These are phyloP conservation scores for Aquanectria penicillioides DNA, from an alignment of 2,329 filamentous ascomycete genomes.

Conservation along the genomic window DNA sequence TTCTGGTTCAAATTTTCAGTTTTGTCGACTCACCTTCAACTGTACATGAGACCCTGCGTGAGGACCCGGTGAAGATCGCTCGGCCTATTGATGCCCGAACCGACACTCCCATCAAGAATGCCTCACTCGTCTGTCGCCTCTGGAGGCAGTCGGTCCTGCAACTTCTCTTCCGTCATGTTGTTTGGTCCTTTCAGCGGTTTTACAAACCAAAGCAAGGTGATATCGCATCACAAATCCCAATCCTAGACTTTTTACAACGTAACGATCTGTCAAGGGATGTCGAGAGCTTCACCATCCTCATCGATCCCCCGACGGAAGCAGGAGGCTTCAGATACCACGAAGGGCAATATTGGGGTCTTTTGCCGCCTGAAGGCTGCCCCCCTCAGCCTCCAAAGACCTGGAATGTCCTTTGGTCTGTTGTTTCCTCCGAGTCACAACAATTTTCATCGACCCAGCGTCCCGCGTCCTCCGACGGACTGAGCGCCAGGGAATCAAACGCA, in stretches of 20 bases:
- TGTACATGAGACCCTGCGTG: constrained; percentile 58
- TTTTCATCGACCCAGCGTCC: background rate
- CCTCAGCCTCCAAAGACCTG: constrained; percentile 30
- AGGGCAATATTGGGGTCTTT: constrained; percentile 41
- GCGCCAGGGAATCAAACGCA: constrained; percentile 35
- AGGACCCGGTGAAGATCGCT: constrained; percentile 56
- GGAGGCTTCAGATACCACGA: constrained; percentile 42
- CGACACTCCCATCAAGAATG: constrained; percentile 61
- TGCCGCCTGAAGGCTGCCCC: constrained; percentile 38
- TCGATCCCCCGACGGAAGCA: constrained; percentile 42
- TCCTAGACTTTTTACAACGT: constrained; percentile 52
- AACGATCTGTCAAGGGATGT: constrained; percentile 53
- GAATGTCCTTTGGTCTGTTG: constrained; percentile 41
- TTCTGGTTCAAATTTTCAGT: constrained; percentile 66
- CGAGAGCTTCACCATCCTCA: constrained; percentile 53
- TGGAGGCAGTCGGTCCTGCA: constrained; percentile 65
- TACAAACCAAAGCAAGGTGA: constrained; percentile 37
- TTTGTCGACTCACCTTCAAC: constrained; percentile 61
- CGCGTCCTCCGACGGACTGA: background rate
- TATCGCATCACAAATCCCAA: constrained; percentile 45
- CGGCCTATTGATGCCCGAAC: constrained; percentile 26
- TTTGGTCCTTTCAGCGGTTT: constrained; percentile 52
- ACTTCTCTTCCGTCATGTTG: constrained; percentile 65
- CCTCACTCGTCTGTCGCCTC: constrained; percentile 62
- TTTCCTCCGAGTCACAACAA: constrained; percentile 17